Evolutionary conservation across 768 basidiomycete genomes (phyloP).

Genomic region (Trametes villosa): DNA sequence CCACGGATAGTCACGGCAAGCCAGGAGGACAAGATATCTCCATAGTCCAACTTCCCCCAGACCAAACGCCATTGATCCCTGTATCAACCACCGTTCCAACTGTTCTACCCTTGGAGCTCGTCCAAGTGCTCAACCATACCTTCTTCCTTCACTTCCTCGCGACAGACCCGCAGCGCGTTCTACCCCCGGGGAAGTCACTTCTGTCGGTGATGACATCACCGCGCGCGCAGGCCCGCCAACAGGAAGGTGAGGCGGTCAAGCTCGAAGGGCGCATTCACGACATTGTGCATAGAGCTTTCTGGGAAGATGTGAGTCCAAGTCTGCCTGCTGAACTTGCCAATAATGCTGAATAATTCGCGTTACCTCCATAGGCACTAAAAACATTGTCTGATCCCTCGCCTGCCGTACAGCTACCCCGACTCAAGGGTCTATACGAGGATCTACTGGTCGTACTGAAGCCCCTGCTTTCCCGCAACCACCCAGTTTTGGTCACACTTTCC

Average conservation of each 20-base stretch:
- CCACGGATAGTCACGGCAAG: neutral
- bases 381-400: conserved; percentile 62
- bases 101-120: conserved; percentile 57
- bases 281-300: conserved; percentile 66
- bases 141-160: conserved; percentile 73
- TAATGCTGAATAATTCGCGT: neutral
- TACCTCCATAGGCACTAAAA: conserved; percentile 51
- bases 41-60: conserved; percentile 19
- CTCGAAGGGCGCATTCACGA: conserved; percentile 53
- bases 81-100: conserved; percentile 26
- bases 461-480: conserved; percentile 61
- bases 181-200: conserved; percentile 76
- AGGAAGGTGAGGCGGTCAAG: conserved; percentile 31
- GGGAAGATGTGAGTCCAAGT: conserved; percentile 62
- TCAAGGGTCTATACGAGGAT: conserved; percentile 61
- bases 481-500: conserved; percentile 54
- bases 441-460: conserved; percentile 52
- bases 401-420: conserved; percentile 58
- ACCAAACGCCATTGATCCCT: conserved; percentile 22
- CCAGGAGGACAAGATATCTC: neutral
- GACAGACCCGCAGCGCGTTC: conserved; percentile 57
- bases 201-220: conserved; percentile 59
- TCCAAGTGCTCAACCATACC: conserved; percentile 58
- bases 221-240: conserved; percentile 12
- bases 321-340: neutral